Evolutionary conservation across 805 yeast species (phyloP), one percentile per base, ranked within the genome.

Genomic region (Phaffomyces opuntiae): DNA sequence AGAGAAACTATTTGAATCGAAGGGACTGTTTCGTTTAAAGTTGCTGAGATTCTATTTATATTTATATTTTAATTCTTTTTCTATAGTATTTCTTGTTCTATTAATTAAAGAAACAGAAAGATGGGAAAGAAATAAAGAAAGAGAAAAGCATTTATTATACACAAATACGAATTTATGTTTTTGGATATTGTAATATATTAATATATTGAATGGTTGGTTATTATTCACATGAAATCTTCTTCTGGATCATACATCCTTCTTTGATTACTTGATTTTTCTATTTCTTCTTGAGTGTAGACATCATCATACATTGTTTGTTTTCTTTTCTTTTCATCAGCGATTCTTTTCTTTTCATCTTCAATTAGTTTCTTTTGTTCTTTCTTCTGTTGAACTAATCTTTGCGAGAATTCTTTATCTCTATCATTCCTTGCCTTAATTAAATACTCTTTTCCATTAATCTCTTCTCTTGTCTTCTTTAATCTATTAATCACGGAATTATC

Each of bases 381-480:
- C 44, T 62, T 61, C 13, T 50, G 39, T n/a, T 54, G 54, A 32
- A 69, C 40, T 9, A 46, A 26, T 29, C 46, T 46, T 24, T 49
- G 39, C 12, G 47, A 46, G 4, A 47, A 57, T 17, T 69, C 69
- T 43, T 62, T 63, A 24, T 66, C 71, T 58, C 69, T 71, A 45
- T 70, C 72, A 21, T 62, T 52, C 43, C 66, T 66, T 29, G 69
- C 70, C 43, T 62, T 57, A 9, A 64, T 64, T 17, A 62, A 40
- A 40, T 54, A 52, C 12, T 59, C 43, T 53, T 63, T 45, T 40
- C 66, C 64, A 26, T 66, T 50, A 17, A 70, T 57, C 56, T 84
- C 90, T 1, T 69, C 66, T 49, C 78, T 75, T 6, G 91, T 82
- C 62, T 81, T 83, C 56, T 74, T 77, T 48, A 85, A 64, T 50